Conservation (phyloP, 441 rosid species). For the Omphalea diandra region DNA sequence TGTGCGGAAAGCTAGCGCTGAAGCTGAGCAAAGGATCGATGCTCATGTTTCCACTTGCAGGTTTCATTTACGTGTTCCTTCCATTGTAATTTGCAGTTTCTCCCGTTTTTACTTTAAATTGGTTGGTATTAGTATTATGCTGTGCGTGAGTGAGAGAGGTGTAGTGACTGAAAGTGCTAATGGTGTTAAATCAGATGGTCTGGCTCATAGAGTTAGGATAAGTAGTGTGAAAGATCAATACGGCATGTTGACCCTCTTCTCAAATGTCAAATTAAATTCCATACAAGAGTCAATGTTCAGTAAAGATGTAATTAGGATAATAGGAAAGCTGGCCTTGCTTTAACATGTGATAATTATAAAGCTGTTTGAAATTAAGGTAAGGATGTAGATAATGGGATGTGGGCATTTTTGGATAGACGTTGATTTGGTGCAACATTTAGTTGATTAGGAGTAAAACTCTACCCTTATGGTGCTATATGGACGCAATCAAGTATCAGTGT, state of each 20-base stretch:
- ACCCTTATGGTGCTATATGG: not conserved
- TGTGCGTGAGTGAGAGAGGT: too few species aligned
- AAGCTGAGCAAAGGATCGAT: slow-evolving; percentile 79
- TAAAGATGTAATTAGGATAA: not conserved
- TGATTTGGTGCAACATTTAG: not conserved
- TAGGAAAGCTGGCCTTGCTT: not conserved
- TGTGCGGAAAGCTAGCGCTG: slow-evolving; percentile 73
- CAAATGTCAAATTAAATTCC: not conserved
- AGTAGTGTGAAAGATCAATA: not conserved
- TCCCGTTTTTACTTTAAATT: not conserved
- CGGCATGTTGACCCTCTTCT: not conserved
- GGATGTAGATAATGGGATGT: not conserved
- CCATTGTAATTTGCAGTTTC: not conserved
- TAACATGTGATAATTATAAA: not conserved
- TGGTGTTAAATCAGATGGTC: not conserved
- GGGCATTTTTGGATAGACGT: not conserved
- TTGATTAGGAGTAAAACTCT: not conserved
- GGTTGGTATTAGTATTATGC: not conserved
- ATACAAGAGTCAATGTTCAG: not conserved
- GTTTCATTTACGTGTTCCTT: slow-evolving; percentile 34
- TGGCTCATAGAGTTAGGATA: not conserved
- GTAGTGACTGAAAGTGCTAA: too few species aligned
- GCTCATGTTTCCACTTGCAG: slow-evolving; percentile 64
- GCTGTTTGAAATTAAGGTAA: not conserved
- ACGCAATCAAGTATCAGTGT: not conserved